These are phyloP conservation scores for Phytophthora idaei DNA, from an alignment of 352 stramenopile species.

Conservation along the genomic window DNA sequence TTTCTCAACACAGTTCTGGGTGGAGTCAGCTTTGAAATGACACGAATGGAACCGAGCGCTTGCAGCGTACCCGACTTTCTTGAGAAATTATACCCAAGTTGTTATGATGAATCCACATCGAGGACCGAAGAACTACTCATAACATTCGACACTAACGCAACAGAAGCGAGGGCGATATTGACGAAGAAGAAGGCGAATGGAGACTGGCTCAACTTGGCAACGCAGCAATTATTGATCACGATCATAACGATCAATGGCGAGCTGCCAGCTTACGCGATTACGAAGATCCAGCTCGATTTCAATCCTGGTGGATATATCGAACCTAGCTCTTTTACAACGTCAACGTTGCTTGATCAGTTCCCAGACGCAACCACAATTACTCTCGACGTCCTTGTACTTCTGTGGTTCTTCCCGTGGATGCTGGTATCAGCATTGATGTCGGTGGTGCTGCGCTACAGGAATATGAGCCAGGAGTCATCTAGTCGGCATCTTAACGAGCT, in stretches of 20 bases:
- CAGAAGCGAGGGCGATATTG: constrained; percentile 4
- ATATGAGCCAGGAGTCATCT: constrained; percentile 16
- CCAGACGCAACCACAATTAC: constrained; percentile 19
- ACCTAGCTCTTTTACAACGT: constrained; percentile 29
- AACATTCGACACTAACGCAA: constrained; percentile 13
- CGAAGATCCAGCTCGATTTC: constrained; percentile 11
- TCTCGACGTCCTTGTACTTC: constrained; percentile 39
- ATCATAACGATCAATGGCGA: constrained; percentile 17
- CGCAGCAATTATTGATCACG: constrained; percentile 9
- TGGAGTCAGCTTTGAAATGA: constrained; percentile 38
- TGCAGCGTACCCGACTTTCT: constrained; percentile 11
- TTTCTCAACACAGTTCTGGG: constrained; percentile 47
- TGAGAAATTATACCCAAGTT: constrained; percentile 8
- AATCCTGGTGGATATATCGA: constrained; percentile 10
- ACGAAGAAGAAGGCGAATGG: constrained; percentile 6
- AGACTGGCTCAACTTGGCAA: constrained; percentile 7
- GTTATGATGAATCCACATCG: constrained; percentile 4
- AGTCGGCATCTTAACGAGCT: constrained; percentile 27
- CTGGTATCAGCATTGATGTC: constrained; percentile 28
- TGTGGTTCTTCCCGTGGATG: constrained; percentile 33
- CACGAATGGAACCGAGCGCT: constrained; percentile 12
- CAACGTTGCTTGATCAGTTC: constrained; percentile 39
- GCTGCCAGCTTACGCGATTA: constrained; percentile 10
- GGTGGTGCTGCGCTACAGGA: constrained; percentile 17
- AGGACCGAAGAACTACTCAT: constrained; percentile 8